phyloP scores from a whole-genome alignment of 1,284 basidiomycete genomes.

The Sparassis latifolia region DNA sequence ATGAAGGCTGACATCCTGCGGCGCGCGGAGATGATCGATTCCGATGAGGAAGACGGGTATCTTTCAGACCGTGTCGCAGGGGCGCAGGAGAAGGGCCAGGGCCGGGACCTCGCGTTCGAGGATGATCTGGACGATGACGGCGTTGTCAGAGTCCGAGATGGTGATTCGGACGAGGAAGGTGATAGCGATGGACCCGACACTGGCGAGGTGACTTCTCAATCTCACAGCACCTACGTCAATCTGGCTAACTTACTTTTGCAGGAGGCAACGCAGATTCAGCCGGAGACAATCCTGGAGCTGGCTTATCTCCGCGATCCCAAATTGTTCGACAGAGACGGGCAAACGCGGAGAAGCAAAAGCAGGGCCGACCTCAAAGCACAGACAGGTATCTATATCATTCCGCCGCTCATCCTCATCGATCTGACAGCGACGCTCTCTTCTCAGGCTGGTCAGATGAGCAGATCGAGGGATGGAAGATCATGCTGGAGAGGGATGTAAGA shows the following conservation, averaged over 20 bases:
- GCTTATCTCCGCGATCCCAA: slow-evolving; percentile 71
- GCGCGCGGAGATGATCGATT: slow-evolving; percentile 65
- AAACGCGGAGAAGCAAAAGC: slow-evolving; percentile 61
- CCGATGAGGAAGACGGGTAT: slow-evolving; percentile 41
- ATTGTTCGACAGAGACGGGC: slow-evolving; percentile 70
- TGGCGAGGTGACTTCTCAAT: slow-evolving; percentile 21
- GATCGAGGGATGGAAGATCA: slow-evolving; percentile 83
- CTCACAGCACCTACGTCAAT: background rate
- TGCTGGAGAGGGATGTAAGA: slow-evolving; percentile 76
- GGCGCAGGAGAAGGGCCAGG: slow-evolving; percentile 24
- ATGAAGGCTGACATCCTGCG: slow-evolving; percentile 80
- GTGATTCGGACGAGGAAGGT: slow-evolving; percentile 49
- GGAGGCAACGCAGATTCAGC: slow-evolving; percentile 20
- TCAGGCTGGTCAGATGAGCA: slow-evolving; percentile 68
- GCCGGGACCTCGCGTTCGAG: slow-evolving; percentile 36
- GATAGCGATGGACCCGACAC: slow-evolving; percentile 46
- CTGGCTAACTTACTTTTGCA: background rate
- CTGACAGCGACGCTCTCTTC: background rate
- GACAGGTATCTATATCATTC: slow-evolving; percentile 41
- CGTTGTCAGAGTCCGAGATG: slow-evolving; percentile 49
- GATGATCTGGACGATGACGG: slow-evolving; percentile 41
- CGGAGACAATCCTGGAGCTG: slow-evolving; percentile 66
- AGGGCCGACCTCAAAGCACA: slow-evolving; percentile 58
- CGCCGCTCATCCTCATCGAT: background rate
- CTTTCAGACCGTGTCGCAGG: slow-evolving; percentile 1